Conservation (phyloP, 129 eudicot species). For the sunflower (Helianthus annuus) region HanXRQr2.0-SUNRISE NC_035444.2:157942593-157943092, state of each 20-base stretch:
- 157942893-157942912: not conserved
- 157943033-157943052: conserved; percentile 95
- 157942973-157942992: conserved; percentile 94
- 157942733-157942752: not conserved
- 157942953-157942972: conserved; percentile 76
- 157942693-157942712: not conserved
- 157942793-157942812: not conserved
- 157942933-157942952: conserved; percentile 21
- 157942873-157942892: not conserved
- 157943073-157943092: not conserved
- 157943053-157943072: not conserved
- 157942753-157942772: not conserved
- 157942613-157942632: not conserved
- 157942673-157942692: not conserved
- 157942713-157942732: not conserved
- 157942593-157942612: conserved; percentile 38
- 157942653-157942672: not conserved
- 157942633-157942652: not conserved
- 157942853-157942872: not conserved
- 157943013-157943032: conserved; percentile 90
- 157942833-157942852: not conserved
- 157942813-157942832: not conserved
- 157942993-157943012: conserved; percentile 99
- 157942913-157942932: not conserved
- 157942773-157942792: not conserved